Percentiles rank a stretch among this genome's conserved stretches.
Conservation (phyloP, 345 rosid species). For the Aquilaria sinensis region DNA sequence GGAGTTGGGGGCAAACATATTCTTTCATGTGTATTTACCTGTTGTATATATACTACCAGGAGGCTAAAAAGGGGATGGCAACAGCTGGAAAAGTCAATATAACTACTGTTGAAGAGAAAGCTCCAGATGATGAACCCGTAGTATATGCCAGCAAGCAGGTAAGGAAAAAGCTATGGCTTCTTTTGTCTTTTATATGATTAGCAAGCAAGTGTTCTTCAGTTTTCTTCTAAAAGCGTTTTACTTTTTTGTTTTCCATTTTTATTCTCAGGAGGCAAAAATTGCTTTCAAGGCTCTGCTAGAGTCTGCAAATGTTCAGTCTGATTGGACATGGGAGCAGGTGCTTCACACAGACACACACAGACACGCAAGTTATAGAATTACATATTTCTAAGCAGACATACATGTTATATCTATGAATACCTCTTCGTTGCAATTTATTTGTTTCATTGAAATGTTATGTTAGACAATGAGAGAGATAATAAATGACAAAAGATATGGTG, state of each 20-base stretch:
- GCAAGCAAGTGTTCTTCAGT: conserved; percentile 1
- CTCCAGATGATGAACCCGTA: conserved; percentile 67
- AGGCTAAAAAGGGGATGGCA: conserved; percentile 44
- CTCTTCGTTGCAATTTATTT: conserved; percentile 12
- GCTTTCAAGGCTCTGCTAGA: conserved; percentile 94
- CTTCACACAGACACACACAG: not conserved
- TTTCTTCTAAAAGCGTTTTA: not conserved
- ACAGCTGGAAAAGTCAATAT: conserved; percentile 48
- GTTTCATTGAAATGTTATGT: conserved; percentile 17
- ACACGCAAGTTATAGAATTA: conserved; percentile 3
- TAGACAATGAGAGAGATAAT: conserved; percentile 85
- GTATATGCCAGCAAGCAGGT: conserved; percentile 85
- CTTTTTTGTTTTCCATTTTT: not conserved
- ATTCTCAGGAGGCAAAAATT: conserved; percentile 84
- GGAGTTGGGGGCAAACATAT: not conserved
- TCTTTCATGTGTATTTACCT: conserved; percentile 5
- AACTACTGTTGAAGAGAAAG: conserved; percentile 60
- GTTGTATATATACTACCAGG: conserved; percentile 31
- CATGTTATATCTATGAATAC: not conserved
- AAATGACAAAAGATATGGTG: conserved; percentile 85
- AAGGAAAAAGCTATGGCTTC: not conserved
- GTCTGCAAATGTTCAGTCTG: conserved; percentile 79
- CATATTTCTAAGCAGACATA: not conserved
- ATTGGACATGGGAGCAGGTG: conserved; percentile 99
- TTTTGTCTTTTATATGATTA: not conserved